Evolutionary conservation across 768 basidiomycete genomes (phyloP).

Genomic region (Chalciporus chontae): DNA sequence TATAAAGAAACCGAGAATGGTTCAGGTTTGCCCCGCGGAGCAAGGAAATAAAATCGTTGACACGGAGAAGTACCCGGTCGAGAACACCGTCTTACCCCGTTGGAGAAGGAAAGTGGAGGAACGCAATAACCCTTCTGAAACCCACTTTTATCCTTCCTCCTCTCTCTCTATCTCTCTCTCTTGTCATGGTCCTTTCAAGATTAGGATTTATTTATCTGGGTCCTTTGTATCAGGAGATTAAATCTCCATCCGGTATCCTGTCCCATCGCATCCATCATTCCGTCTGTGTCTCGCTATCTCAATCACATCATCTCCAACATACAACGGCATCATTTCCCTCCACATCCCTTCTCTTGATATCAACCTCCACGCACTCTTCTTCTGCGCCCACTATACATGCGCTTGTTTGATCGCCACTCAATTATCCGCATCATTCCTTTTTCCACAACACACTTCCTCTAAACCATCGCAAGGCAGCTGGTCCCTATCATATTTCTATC

Average conservation of each 20-base stretch:
- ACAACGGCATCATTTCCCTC: slow-evolving; percentile 29
- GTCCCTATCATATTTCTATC: neutral
- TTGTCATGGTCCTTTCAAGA: slow-evolving; percentile 22
- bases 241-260: slow-evolving; percentile 23
- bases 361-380: slow-evolving; percentile 8
- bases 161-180: slow-evolving; percentile 10
- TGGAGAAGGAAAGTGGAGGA: slow-evolving; percentile 17
- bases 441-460: slow-evolving; percentile 8
- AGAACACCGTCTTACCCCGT: slow-evolving; percentile 18
- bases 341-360: slow-evolving; percentile 13
- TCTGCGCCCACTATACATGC: slow-evolving; percentile 12
- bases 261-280: slow-evolving; percentile 24
- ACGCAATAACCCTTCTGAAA: slow-evolving; percentile 16
- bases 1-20: slow-evolving; percentile 2
- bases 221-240: slow-evolving; percentile 28
- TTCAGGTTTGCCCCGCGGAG: slow-evolving; percentile 6
- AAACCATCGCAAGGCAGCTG: neutral
- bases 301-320: slow-evolving; percentile 23
- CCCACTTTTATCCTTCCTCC: slow-evolving; percentile 12
- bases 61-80: slow-evolving; percentile 19
- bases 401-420: slow-evolving; percentile 10
- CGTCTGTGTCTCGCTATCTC: slow-evolving; percentile 18
- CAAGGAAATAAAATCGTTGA: slow-evolving; percentile 3
- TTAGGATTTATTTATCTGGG: slow-evolving; percentile 33
- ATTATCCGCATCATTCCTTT: slow-evolving; percentile 2